Evolutionary conservation across 768 basidiomycete genomes (phyloP).

Genomic region (Boletus sp.): DNA sequence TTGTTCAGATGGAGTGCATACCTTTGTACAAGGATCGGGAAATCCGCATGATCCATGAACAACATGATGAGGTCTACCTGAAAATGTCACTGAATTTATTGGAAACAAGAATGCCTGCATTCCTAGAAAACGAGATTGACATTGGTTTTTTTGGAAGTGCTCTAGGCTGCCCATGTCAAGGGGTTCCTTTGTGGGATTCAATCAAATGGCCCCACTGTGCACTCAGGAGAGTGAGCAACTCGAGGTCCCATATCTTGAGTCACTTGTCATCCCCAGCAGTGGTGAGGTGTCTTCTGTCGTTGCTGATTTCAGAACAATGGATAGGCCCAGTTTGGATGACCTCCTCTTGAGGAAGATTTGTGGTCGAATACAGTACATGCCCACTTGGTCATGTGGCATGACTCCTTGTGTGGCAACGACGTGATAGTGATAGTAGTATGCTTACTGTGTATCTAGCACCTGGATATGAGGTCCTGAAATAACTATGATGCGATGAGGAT

Average conservation of each 20-base stretch:
- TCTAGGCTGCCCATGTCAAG: constrained; percentile 39
- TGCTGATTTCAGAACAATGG: constrained; percentile 55
- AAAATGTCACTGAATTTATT: constrained; percentile 98
- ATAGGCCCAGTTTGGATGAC: constrained; percentile 54
- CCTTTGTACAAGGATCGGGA: too few relatives aligned
- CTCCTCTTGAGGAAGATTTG: constrained; percentile 30
- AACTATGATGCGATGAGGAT: constrained; percentile 37
- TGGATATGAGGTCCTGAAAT: constrained; percentile 66
- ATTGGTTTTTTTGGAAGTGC: constrained; percentile 86
- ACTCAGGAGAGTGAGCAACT: constrained; percentile 53
- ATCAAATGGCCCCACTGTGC: constrained; percentile 47
- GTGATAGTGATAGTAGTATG: background rate
- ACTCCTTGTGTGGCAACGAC: constrained; percentile 3
- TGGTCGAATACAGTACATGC: constrained; percentile 45
- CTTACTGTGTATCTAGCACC: constrained; percentile 55
- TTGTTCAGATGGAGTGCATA: constrained; percentile 52
- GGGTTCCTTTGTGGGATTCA: background rate
- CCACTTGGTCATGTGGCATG: constrained; percentile 46
- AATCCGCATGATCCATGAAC: too few relatives aligned
- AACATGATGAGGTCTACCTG: constrained; percentile 49
- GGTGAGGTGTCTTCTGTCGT: constrained; percentile 46
- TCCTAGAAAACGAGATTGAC: constrained; percentile 56
- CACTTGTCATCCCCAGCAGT: constrained; percentile 79
- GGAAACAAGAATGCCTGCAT: constrained; percentile 71
- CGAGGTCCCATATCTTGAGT: constrained; percentile 72